These are phyloP conservation scores for Trichoderma reesei DNA, from an alignment of 495 filamentous ascomycete species.

Conservation along the genomic window DNA sequence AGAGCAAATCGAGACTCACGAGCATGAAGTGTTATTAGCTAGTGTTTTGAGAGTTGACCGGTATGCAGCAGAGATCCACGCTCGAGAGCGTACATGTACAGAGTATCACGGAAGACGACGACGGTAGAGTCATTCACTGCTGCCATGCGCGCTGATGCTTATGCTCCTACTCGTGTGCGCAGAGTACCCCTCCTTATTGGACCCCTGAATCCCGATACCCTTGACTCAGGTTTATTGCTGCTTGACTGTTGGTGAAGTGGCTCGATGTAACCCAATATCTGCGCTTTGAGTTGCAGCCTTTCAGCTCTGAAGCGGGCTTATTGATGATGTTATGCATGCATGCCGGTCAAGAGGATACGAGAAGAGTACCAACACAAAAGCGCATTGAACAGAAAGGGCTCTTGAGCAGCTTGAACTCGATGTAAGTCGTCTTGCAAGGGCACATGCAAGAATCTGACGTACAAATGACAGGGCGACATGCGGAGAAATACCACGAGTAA, in stretches of 20 bases:
- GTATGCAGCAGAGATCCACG: not conserved
- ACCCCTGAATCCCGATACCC: not conserved
- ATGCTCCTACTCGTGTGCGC: not conserved
- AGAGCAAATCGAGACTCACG: not conserved
- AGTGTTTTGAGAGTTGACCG: not conserved
- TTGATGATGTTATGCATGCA: not conserved
- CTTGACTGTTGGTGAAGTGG: not conserved
- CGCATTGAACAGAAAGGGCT: not conserved
- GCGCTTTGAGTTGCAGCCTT: not conserved
- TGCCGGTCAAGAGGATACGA: not conserved
- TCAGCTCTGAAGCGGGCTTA: not conserved
- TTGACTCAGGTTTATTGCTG: not conserved
- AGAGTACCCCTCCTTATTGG: not conserved
- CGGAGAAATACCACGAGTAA: not conserved
- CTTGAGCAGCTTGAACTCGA: not conserved
- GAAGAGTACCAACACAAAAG: not conserved
- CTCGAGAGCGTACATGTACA: not conserved
- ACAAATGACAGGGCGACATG: not conserved
- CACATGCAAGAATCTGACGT: not conserved
- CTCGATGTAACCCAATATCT: constrained; percentile 4
- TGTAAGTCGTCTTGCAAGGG: not conserved
- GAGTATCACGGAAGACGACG: not conserved
- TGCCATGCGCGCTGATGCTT: not conserved
- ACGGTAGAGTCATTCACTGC: not conserved
- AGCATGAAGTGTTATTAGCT: not conserved